Conservation (phyloP, 768 basidiomycete genomes). For the Podaxis sp. region DNA sequence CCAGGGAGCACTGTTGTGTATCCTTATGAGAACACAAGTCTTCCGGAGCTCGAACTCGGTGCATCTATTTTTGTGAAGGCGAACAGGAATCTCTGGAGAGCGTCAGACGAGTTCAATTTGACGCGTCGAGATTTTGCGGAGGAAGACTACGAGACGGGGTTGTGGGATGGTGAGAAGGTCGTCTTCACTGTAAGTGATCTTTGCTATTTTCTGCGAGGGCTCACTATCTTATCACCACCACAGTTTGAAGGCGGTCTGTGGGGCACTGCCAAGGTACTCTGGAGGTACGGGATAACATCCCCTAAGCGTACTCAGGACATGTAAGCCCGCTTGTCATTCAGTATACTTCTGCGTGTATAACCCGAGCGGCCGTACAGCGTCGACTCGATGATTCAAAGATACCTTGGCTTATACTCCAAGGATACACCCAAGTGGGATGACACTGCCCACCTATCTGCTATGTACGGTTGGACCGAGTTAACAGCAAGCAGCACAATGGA, state of each 20-base stretch:
- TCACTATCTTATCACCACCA: constrained; percentile 2
- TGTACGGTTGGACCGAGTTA: constrained; percentile 46
- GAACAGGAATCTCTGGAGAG: constrained; percentile 70
- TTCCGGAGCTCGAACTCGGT: constrained; percentile 74
- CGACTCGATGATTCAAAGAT: constrained; percentile 43
- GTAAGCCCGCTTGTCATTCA: constrained; percentile 28
- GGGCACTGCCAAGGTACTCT: constrained; percentile 68
- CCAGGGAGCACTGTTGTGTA: constrained; percentile 75
- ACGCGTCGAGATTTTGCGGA: constrained; percentile 43
- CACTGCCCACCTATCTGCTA: constrained; percentile 50
- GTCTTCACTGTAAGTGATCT: constrained; percentile 50
- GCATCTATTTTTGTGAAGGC: constrained; percentile 81
- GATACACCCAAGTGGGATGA: constrained; percentile 58
- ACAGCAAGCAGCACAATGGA: constrained; percentile 49
- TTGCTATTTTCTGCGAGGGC: background rate
- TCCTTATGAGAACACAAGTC: constrained; percentile 58
- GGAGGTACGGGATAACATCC: constrained; percentile 70
- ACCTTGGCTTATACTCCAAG: constrained; percentile 51
- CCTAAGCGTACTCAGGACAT: constrained; percentile 52
- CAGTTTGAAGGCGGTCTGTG: constrained; percentile 59
- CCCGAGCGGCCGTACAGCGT: constrained; percentile 40
- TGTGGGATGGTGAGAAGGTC: constrained; percentile 83
- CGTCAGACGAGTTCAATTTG: constrained; percentile 76
- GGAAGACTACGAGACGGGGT: constrained; percentile 50
- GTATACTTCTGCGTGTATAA: background rate